Evolutionary conservation across 768 basidiomycete species (phyloP), one percentile per base, ranked within the genome.

Genomic region (Kwoniella dejecticola): DNA sequence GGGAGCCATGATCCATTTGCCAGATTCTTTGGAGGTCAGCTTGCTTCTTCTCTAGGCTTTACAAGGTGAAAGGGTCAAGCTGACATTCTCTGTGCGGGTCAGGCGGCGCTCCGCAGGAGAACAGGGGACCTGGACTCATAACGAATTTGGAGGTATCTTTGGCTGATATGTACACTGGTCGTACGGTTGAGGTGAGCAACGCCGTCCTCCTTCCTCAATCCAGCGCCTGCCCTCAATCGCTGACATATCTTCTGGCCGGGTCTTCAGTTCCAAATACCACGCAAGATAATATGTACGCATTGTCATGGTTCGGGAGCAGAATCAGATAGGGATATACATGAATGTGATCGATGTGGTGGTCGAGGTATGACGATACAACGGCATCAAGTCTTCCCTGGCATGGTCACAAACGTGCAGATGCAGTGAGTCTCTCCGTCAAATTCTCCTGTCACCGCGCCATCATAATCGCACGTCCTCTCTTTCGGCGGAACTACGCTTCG

Each of bases 331-430:
- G 90, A 96, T 74, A 89, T 96, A 48, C 89, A 91, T 71, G 84
- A 85, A n/a, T 99, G 96, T 76, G 77, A 85, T 2, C 84, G 84
- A 11, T 99, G 96, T 74, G 84, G 85, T 53, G 96, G 96, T 19
- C 82, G 86, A 49, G 96, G 96, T 36, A 84, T 95, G 54, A 88
- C 89, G 73, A 78, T 96, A 23, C 84, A 87, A 48, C 87, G 90
- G 57, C 92, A 96, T 75, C 96, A 94, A 79, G 90, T 99, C 63
- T 94, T 95, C 83, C 93, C 94, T 1, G 94, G 93, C 24, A 96
- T 96, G 94, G 90, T 88, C 71, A 89, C 91, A 0, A 90, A 94
- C 78, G 86, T 86, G 12, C 91, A 94, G 80, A 82, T 84, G 42
- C 86, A 88, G 56, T 94, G 88, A 79, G 78, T 72, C 33, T 36